phyloP scores from a whole-genome alignment of 1,284 basidiomycete species.

The Apiotrichum gracile region DNA sequence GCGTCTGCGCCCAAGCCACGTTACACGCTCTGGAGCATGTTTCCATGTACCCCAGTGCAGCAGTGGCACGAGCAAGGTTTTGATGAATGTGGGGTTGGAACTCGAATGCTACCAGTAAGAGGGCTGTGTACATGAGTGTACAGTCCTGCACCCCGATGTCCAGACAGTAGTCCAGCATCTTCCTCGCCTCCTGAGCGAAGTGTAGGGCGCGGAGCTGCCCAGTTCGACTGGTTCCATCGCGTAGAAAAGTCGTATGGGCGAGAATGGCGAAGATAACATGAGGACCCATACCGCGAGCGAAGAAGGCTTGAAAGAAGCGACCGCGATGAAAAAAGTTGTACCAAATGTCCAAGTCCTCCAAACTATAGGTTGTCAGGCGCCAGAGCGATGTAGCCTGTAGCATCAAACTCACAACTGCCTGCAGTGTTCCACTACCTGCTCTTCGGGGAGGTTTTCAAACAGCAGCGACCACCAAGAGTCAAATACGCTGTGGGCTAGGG shows the following conservation, averaged over 20 bases:
- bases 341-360: conserved; percentile 19
- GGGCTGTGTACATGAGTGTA: conserved; percentile 22
- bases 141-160: conserved; percentile 19
- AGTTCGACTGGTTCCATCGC: conserved; percentile 13
- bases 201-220: conserved; percentile 21
- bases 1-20: neutral
- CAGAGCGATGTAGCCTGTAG: too few relatives aligned
- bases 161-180: conserved; percentile 24
- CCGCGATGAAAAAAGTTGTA: conserved; percentile 24
- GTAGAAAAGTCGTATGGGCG: conserved; percentile 23
- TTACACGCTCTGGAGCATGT: conserved; percentile 17
- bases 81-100: conserved; percentile 28
- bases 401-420: neutral
- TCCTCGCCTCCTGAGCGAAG: conserved; percentile 23
- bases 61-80: conserved; percentile 14
- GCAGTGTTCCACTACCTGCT: neutral
- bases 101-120: conserved; percentile 30
- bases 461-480: conserved; percentile 2
- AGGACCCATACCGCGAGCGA: conserved; percentile 7
- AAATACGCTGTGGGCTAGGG: neutral
- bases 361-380: conserved; percentile 6
- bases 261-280: conserved; percentile 27
- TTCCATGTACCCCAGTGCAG: conserved; percentile 21
- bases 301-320: conserved; percentile 19
- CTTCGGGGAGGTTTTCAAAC: neutral